Percentiles rank a stretch among this genome's conserved stretches.
Conservation (phyloP, 2,329 filamentous ascomycete genomes). For the Metarhizium rileyi region DNA sequence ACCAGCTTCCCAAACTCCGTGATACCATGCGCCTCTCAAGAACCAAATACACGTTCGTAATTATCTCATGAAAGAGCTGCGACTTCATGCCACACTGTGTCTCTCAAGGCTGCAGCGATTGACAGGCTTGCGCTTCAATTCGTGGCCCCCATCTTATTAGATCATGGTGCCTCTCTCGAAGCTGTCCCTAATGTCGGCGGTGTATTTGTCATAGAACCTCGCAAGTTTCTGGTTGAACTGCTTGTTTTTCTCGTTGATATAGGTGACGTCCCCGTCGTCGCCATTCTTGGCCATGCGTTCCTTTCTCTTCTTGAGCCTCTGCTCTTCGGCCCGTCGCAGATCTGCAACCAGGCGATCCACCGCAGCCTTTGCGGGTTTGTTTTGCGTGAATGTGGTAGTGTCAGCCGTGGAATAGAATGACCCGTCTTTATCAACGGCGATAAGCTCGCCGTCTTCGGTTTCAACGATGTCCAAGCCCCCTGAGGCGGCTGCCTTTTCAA, state of each 20-base stretch:
- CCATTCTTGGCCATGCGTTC: conserved; percentile 70
- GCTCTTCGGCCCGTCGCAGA: conserved; percentile 79
- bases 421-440: conserved; percentile 86
- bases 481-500: conserved; percentile 74
- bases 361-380: conserved; percentile 77
- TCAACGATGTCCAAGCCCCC: conserved; percentile 90
- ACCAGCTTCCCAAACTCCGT: background rate
- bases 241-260: conserved; percentile 99
- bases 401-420: conserved; percentile 86
- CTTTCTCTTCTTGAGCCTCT: conserved; percentile 73
- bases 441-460: conserved; percentile 87
- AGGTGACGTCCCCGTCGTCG: conserved; percentile 86
- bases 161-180: conserved; percentile 98
- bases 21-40: background rate
- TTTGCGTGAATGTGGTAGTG: conserved; percentile 69
- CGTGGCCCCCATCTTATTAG: conserved; percentile 26
- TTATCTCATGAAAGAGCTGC: background rate
- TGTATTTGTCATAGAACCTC: conserved; percentile 98
- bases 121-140: background rate
- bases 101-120: background rate
- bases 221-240: conserved; percentile 98
- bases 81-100: background rate
- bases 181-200: conserved; percentile 89
- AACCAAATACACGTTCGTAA: background rate
- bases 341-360: conserved; percentile 83